Conservation (phyloP, 2,329 filamentous ascomycete genomes). For the Ceratocystiopsis minuta region DNA sequence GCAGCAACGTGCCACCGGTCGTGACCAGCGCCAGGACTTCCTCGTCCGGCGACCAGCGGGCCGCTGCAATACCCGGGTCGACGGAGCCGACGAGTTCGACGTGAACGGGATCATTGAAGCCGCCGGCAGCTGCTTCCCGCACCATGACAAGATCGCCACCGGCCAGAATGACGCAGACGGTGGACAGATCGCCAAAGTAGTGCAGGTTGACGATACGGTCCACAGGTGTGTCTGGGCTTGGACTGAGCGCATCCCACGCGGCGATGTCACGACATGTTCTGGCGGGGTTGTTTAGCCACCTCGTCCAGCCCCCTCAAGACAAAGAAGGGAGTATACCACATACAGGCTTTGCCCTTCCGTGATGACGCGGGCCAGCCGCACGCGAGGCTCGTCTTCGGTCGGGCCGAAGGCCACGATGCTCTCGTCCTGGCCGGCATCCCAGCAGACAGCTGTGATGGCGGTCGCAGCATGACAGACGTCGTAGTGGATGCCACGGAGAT, state of each 20-base stretch:
- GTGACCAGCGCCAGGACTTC: constrained; percentile 76
- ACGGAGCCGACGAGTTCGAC: constrained; percentile 94
- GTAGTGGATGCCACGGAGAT: constrained; percentile 63
- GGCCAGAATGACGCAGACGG: constrained; percentile 66
- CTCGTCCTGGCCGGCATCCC: constrained; percentile 66
- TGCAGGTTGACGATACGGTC: constrained; percentile 68
- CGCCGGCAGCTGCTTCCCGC: constrained; percentile 39
- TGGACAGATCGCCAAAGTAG: constrained; percentile 64
- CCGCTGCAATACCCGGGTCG: constrained; percentile 76
- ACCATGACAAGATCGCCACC: constrained; percentile 84
- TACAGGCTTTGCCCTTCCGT: constrained; percentile 6
- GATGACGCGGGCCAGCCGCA: constrained; percentile 48
- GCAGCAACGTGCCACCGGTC: constrained; percentile 52
- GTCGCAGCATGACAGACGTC: constrained; percentile 42
- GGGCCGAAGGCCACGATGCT: constrained; percentile 76
- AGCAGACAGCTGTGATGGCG: constrained; percentile 59
- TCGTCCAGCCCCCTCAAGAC: neutral
- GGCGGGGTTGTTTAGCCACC: neutral
- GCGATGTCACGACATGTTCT: constrained; percentile 35
- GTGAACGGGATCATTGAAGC: constrained; percentile 44
- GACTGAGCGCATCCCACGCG: constrained; percentile 76
- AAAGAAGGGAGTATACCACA: neutral
- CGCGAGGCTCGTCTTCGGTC: constrained; percentile 45
- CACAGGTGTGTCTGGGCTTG: constrained; percentile 53
- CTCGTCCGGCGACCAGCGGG: constrained; percentile 88